Conservation (phyloP, 805 yeast genomes). For the Zygosaccharomyces gambellarensis region DNA sequence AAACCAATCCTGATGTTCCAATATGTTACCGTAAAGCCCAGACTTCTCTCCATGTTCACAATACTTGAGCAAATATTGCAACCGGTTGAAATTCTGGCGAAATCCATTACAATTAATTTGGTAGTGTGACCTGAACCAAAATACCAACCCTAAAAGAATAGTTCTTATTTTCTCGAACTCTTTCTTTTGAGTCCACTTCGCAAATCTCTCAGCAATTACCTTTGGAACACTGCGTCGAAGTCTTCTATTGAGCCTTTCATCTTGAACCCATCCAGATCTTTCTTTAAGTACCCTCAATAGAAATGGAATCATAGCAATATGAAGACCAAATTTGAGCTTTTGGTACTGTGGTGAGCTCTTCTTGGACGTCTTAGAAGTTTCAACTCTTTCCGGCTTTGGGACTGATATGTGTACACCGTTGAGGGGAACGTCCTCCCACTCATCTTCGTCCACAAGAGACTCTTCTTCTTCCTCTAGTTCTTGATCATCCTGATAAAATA, state of each 20-base stretch:
- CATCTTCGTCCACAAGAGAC: constrained; percentile 13
- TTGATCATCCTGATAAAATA: constrained; percentile 1
- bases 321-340: constrained; percentile 17
- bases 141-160: constrained; percentile 21
- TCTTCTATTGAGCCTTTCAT: constrained; percentile 19
- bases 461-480: constrained; percentile 7
- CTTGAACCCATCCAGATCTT: constrained; percentile 14
- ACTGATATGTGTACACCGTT: constrained; percentile 1
- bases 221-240: constrained; percentile 25
- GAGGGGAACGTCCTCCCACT: constrained; percentile 31
- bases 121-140: constrained; percentile 27
- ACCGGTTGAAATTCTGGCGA: constrained; percentile 21
- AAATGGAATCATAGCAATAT: constrained; percentile 22
- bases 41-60: background rate
- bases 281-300: constrained; percentile 12
- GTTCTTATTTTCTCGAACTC: constrained; percentile 11
- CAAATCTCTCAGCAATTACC: constrained; percentile 20
- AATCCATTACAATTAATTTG: constrained; percentile 27
- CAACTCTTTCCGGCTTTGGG: background rate
- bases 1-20: constrained; percentile 13
- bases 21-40: constrained; percentile 2
- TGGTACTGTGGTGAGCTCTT: constrained; percentile 8
- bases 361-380: background rate
- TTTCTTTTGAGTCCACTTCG: constrained; percentile 4
- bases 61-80: constrained; percentile 10